Evolutionary conservation across 768 basidiomycete species (phyloP).

Genomic region (Pleurotus sapidus): DNA sequence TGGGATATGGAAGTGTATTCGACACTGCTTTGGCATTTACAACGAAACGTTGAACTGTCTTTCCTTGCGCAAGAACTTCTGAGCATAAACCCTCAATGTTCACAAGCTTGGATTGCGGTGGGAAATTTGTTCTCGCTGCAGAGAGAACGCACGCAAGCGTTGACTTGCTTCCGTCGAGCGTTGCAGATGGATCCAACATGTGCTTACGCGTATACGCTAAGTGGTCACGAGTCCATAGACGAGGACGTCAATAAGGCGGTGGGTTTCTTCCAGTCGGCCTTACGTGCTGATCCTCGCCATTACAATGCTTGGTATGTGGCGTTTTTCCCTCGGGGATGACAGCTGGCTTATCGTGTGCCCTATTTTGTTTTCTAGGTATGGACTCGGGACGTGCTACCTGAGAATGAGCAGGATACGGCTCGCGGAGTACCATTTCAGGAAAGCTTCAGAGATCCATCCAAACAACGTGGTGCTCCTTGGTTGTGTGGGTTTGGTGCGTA

Average conservation of each 20-base stretch:
- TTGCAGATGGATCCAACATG: conserved; percentile 84
- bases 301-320: conserved; percentile 93
- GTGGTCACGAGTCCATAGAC: conserved; percentile 95
- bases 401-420: conserved; percentile 89
- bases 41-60: conserved; percentile 79
- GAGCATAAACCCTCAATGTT: conserved; percentile 74
- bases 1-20: conserved; percentile 97
- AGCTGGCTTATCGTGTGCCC: conserved; percentile 21
- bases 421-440: conserved; percentile 96
- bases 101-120: conserved; percentile 94
- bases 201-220: conserved; percentile 94
- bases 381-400: conserved; percentile 95
- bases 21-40: conserved; percentile 93
- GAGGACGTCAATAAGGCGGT: conserved; percentile 94
- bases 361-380: conserved; percentile 71
- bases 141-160: conserved; percentile 89
- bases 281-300: conserved; percentile 88
- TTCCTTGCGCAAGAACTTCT: conserved; percentile 92
- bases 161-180: conserved; percentile 93
- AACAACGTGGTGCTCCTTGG: conserved; percentile 94
- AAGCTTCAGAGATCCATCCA: conserved; percentile 89
- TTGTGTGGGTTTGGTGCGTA: conserved; percentile 92
- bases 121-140: conserved; percentile 95
- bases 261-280: conserved; percentile 86
- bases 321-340: conserved; percentile 17